These are phyloP conservation scores for Pythium insidiosum DNA, from an alignment of 352 stramenopile genomes.

Conservation along the genomic window DNA sequence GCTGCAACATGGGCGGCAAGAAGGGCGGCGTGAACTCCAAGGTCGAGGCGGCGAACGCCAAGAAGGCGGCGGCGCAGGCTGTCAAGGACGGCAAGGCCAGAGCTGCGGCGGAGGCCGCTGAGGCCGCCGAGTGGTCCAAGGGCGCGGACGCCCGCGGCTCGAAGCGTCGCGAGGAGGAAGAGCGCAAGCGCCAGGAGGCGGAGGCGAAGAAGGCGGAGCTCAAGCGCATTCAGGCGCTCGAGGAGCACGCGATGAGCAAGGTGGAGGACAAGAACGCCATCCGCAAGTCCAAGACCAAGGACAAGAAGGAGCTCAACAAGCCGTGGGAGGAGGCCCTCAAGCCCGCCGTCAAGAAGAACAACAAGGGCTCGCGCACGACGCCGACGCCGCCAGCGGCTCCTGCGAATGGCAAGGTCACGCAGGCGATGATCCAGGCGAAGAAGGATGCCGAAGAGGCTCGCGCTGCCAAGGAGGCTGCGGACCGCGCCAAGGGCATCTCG, in stretches of 20 bases:
- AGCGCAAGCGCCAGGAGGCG: constrained; percentile 47
- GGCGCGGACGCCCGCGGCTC: constrained; percentile 40
- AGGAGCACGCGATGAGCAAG: constrained; percentile 43
- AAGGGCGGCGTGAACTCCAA: constrained; percentile 49
- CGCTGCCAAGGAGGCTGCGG: constrained; percentile 19
- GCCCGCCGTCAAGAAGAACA: constrained; percentile 57
- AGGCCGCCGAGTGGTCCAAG: constrained; percentile 51
- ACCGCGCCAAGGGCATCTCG: constrained; percentile 53
- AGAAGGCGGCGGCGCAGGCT: constrained; percentile 48
- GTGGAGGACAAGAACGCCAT: constrained; percentile 53
- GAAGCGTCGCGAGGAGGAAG: constrained; percentile 36
- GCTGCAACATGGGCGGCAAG: constrained; percentile 45
- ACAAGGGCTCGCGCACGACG: constrained; percentile 30
- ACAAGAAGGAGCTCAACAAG: constrained; percentile 54
- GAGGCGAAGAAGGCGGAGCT: constrained; percentile 71
- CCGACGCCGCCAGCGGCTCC: constrained; percentile 16
- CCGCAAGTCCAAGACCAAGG: constrained; percentile 37
- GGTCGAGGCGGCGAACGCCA: constrained; percentile 64
- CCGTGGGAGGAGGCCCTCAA: constrained; percentile 68
- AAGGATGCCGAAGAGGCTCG: constrained; percentile 33
- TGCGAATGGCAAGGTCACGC: constrained; percentile 36
- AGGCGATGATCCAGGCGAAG: constrained; percentile 35
- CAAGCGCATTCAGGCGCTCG: constrained; percentile 54
- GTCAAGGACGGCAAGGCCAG: constrained; percentile 46
- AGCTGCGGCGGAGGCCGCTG: constrained; percentile 27